phyloP scores from a whole-genome alignment of 2,329 filamentous ascomycete species.

The Scedosporium minutisporum region DNA sequence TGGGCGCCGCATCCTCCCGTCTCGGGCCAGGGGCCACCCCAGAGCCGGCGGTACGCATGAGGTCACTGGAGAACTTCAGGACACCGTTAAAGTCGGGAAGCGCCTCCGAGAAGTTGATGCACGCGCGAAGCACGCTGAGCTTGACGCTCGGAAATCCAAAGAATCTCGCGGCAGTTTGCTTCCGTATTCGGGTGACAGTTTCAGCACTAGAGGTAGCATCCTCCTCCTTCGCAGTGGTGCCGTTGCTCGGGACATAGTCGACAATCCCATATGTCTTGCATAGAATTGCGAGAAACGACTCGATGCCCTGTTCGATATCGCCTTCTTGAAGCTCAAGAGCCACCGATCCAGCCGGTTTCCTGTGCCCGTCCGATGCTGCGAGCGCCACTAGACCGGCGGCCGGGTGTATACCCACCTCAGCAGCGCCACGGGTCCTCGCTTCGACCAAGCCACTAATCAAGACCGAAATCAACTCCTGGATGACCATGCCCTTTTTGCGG shows the following conservation, averaged over 20 bases:
- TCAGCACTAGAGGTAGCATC: slow-evolving; percentile 26
- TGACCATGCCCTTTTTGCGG: slow-evolving; percentile 82
- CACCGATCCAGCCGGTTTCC: slow-evolving; percentile 33
- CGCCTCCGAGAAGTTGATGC: slow-evolving; percentile 88
- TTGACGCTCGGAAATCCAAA: slow-evolving; percentile 78
- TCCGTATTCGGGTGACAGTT: slow-evolving; percentile 47
- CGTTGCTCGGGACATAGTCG: slow-evolving; percentile 29
- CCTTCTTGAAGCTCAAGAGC: slow-evolving; percentile 53
- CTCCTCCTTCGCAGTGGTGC: slow-evolving; percentile 14
- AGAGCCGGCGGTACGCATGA: slow-evolving; percentile 73
- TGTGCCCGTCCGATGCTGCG: slow-evolving; percentile 41
- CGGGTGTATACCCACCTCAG: slow-evolving; percentile 93
- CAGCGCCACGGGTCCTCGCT: slow-evolving; percentile 82
- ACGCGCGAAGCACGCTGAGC: slow-evolving; percentile 77
- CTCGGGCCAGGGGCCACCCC: slow-evolving; percentile 65
- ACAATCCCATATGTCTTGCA: slow-evolving; percentile 58
- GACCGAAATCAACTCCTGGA: slow-evolving; percentile 75
- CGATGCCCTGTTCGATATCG: slow-evolving; percentile 58
- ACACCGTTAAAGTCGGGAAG: slow-evolving; percentile 86
- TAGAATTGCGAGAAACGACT: slow-evolving; percentile 50
- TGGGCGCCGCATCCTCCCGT: slow-evolving; percentile 58
- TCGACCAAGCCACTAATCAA: slow-evolving; percentile 80
- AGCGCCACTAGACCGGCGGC: slow-evolving; percentile 75
- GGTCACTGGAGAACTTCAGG: slow-evolving; percentile 74
- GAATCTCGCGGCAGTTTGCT: slow-evolving; percentile 45